Conservation (phyloP, 2,329 filamentous ascomycete genomes). For the Sporothrix inflata region DNA sequence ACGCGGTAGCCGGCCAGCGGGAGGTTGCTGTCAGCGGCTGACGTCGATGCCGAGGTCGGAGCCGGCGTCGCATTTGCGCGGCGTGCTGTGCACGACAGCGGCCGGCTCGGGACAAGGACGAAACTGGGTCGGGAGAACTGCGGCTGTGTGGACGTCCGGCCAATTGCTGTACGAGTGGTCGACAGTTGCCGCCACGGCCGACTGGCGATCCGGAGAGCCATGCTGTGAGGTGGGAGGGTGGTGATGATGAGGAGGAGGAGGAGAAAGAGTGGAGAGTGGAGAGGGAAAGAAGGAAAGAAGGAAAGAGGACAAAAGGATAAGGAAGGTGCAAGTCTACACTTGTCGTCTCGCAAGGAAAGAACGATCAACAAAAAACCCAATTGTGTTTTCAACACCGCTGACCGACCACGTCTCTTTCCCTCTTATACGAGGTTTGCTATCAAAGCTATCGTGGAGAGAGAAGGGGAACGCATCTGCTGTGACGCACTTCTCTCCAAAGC, state of each 20-base stretch:
- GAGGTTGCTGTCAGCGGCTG: slow-evolving; percentile 39
- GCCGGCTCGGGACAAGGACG: neutral
- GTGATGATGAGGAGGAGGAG: neutral
- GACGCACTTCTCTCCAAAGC: neutral
- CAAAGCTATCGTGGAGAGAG: slow-evolving; percentile 15
- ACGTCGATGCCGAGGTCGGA: neutral
- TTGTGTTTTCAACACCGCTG: neutral
- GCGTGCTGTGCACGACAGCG: neutral
- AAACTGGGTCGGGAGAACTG: neutral
- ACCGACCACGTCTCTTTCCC: neutral
- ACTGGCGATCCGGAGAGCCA: neutral
- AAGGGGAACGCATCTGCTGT: neutral
- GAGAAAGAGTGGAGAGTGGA: neutral
- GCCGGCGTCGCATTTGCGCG: neutral
- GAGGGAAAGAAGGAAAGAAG: neutral
- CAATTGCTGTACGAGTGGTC: too few species aligned
- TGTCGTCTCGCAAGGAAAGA: neutral
- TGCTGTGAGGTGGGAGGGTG: neutral
- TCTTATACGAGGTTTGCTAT: slow-evolving; percentile 7
- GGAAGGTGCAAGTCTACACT: neutral
- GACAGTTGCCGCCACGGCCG: slow-evolving; percentile 2
- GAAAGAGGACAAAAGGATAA: neutral
- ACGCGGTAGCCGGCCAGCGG: slow-evolving; percentile 87
- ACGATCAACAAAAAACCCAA: neutral
- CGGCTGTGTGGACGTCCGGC: neutral